Conservation (phyloP, 495 filamentous ascomycete genomes). For the Neurospora sp. region DNA sequence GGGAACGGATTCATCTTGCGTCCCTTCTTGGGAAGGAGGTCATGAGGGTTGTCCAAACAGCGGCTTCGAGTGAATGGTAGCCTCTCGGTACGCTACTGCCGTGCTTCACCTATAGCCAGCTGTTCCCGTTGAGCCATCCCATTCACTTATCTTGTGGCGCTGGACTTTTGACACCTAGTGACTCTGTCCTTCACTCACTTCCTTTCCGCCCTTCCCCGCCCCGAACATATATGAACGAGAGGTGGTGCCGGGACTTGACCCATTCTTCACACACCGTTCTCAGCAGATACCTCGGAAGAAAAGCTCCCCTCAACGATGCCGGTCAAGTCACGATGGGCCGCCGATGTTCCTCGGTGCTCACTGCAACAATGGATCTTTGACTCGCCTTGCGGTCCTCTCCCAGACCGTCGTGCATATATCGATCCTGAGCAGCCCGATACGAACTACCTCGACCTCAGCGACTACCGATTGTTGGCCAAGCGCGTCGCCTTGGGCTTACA, state of each 20-base stretch:
- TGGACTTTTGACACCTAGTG: background rate
- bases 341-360: constrained; percentile 27
- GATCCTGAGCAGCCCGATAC: constrained; percentile 47
- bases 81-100: background rate
- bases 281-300: constrained; percentile 4
- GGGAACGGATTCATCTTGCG: background rate
- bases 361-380: constrained; percentile 33
- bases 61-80: background rate
- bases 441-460: constrained; percentile 27
- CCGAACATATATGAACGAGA: background rate
- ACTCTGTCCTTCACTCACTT: constrained; percentile 1
- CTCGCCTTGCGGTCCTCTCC: constrained; percentile 18
- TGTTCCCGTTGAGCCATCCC: background rate
- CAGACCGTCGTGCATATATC: constrained; percentile 30
- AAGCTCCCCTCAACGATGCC: constrained; percentile 16
- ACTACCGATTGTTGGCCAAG: constrained; percentile 60
- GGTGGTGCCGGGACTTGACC: background rate
- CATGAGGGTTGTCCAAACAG: background rate
- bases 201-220: background rate
- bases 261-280: background rate
- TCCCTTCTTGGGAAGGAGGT: background rate
- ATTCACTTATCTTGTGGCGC: background rate
- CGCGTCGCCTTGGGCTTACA: constrained; percentile 62
- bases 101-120: background rate
- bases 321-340: constrained; percentile 34